Conservation (phyloP, 2,329 filamentous ascomycete species). For the Intubia oerlemansii region DNA sequence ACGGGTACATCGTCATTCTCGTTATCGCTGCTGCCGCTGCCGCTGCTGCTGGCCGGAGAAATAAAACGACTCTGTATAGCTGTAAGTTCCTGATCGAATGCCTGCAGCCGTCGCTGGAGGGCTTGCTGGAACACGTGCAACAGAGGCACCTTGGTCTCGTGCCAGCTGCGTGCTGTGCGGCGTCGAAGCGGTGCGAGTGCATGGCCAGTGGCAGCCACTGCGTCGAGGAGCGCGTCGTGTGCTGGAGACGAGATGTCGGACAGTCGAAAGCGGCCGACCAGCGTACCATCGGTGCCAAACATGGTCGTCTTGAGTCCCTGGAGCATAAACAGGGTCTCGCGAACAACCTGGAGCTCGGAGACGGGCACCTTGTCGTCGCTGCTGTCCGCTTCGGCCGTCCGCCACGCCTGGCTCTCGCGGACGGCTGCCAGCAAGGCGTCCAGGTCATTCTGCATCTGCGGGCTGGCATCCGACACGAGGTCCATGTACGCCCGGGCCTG, state of each 20-base stretch:
- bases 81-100: slow-evolving; percentile 38
- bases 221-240: slow-evolving; percentile 23
- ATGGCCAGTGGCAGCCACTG: slow-evolving; percentile 24
- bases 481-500: slow-evolving; percentile 9
- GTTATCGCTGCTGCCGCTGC: too few relatives aligned
- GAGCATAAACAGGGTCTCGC: slow-evolving; percentile 73
- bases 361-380: slow-evolving; percentile 17
- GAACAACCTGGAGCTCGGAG: slow-evolving; percentile 50
- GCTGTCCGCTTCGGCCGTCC: slow-evolving; percentile 6
- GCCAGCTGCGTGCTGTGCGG: slow-evolving; percentile 21
- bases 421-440: slow-evolving; percentile 16
- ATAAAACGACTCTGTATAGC: slow-evolving; percentile 39
- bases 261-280: slow-evolving; percentile 22
- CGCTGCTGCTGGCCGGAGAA: background rate
- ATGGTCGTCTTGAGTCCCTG: slow-evolving; percentile 55
- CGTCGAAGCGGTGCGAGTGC: slow-evolving; percentile 22
- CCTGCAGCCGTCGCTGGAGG: slow-evolving; percentile 30
- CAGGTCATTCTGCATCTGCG: slow-evolving; percentile 10
- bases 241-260: slow-evolving; percentile 26
- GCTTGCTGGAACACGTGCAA: slow-evolving; percentile 52
- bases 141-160: slow-evolving; percentile 22
- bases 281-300: slow-evolving; percentile 27
- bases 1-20: slow-evolving; percentile 28
- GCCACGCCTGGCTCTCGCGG: slow-evolving; percentile 25
- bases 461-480: slow-evolving; percentile 11